A percentile compares a stretch with the other conserved stretches of the same genome.
Evolutionary conservation across 225 moss, liverwort and hornwort species (phyloP).

Genomic region (Sphagnum tenellum): DNA sequence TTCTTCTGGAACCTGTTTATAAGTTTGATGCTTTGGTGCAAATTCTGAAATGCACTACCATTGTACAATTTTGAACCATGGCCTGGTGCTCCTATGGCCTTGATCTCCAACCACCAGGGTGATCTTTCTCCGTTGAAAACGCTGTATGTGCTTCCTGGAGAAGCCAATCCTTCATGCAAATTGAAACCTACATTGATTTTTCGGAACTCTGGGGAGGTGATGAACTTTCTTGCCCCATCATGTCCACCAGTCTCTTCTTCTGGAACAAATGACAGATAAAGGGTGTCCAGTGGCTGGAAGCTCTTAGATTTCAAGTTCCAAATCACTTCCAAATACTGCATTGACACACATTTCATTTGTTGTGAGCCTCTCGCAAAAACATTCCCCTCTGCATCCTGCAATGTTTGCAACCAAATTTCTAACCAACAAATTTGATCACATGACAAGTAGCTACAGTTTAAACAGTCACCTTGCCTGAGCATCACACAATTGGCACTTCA

Average conservation of each 20-base stretch:
- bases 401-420: too few relatives aligned
- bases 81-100: constrained; percentile 62
- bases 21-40: constrained; percentile 56
- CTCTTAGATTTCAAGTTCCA: constrained; percentile 58
- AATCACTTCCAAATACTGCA: constrained; percentile 86
- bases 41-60: constrained; percentile 72
- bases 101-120: constrained; percentile 72
- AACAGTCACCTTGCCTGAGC: too few relatives aligned
- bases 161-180: constrained; percentile 74
- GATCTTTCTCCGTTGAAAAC: constrained; percentile 72
- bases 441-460: too few relatives aligned
- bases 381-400: constrained; percentile 49
- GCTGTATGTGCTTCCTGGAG: constrained; percentile 40
- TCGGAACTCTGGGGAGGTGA: constrained; percentile 51
- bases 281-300: constrained; percentile 53
- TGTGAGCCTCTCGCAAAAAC: constrained; percentile 78
- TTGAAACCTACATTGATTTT: constrained; percentile 57
- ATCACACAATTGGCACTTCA: too few relatives aligned
- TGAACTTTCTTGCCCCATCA: constrained; percentile 60
- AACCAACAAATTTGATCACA: too few relatives aligned
- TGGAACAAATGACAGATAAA: constrained; percentile 72
- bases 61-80: constrained; percentile 89
- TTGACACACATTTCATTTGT: constrained; percentile 95
- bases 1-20: constrained; percentile 51
- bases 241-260: constrained; percentile 81